Percentiles rank a stretch among this genome's conserved stretches.
Conservation (phyloP, 2,329 filamentous ascomycete genomes). For the Cylindrodendrum hubeiense region DNA sequence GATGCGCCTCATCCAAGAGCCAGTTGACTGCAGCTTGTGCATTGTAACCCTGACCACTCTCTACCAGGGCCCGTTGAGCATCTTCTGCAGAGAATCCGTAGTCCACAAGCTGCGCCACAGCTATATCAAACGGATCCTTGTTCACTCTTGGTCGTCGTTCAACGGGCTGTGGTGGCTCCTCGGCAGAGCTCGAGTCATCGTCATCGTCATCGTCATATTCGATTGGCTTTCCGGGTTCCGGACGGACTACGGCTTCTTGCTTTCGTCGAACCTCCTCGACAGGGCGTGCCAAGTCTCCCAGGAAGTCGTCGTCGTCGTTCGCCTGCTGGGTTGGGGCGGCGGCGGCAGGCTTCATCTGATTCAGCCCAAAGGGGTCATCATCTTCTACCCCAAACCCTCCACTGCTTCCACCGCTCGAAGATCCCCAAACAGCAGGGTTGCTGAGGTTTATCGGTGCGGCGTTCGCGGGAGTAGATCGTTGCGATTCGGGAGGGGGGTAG, state of each 20-base stretch:
- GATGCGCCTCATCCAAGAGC: slow-evolving; percentile 91
- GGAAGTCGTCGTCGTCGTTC: slow-evolving; percentile 73
- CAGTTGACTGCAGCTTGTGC: slow-evolving; percentile 90
- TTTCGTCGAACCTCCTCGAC: slow-evolving; percentile 72
- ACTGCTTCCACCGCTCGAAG: slow-evolving; percentile 41
- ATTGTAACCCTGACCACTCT: slow-evolving; percentile 83
- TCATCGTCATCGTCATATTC: slow-evolving; percentile 61
- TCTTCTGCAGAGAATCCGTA: slow-evolving; percentile 94
- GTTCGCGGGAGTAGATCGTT: slow-evolving; percentile 60
- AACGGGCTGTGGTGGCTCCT: slow-evolving; percentile 49
- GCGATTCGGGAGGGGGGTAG: slow-evolving; percentile 65
- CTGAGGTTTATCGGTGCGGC: slow-evolving; percentile 63
- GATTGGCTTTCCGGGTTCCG: slow-evolving; percentile 68
- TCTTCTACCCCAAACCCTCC: slow-evolving; percentile 71
- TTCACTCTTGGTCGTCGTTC: slow-evolving; percentile 41
- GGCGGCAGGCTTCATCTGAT: slow-evolving; percentile 65
- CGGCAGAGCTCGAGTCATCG: slow-evolving; percentile 60
- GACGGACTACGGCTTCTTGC: slow-evolving; percentile 53
- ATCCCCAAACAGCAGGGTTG: slow-evolving; percentile 66
- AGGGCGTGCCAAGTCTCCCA: slow-evolving; percentile 74
- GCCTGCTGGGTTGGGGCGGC: slow-evolving; percentile 43
- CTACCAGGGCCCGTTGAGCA: slow-evolving; percentile 81
- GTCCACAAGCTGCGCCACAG: slow-evolving; percentile 89
- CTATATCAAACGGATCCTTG: slow-evolving; percentile 72
- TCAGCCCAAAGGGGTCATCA: slow-evolving; percentile 90